Evolutionary conservation across 2,329 filamentous ascomycete genomes (phyloP).

Genomic region (Magnaporthiopsis rhizophila): DNA sequence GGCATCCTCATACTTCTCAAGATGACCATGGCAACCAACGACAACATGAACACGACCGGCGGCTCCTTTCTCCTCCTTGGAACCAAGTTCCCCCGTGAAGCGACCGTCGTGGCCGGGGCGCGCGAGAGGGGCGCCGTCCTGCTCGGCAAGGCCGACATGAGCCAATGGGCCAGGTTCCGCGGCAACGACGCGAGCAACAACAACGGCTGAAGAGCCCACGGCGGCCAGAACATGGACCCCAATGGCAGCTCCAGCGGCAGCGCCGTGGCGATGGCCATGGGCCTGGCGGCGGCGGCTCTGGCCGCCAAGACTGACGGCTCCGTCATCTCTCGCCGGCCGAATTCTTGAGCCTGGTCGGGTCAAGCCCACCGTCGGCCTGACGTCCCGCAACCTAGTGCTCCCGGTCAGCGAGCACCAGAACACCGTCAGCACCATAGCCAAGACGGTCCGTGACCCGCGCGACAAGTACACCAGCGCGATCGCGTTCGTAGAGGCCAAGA

Average conservation of each 20-base stretch:
- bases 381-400: slow-evolving; percentile 54
- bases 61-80: slow-evolving; percentile 57
- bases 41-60: slow-evolving; percentile 54
- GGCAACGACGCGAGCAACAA: slow-evolving; percentile 45
- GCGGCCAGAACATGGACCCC: slow-evolving; percentile 55
- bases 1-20: slow-evolving; percentile 60
- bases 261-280: slow-evolving; percentile 50
- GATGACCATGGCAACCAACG: slow-evolving; percentile 56
- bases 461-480: slow-evolving; percentile 59
- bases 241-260: slow-evolving; percentile 52
- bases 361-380: slow-evolving; percentile 60
- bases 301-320: slow-evolving; percentile 59
- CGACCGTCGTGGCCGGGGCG: slow-evolving; percentile 51
- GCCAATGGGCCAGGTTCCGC: slow-evolving; percentile 57
- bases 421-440: slow-evolving; percentile 56
- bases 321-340: slow-evolving; percentile 49
- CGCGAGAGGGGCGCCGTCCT: slow-evolving; percentile 54
- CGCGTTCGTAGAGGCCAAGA: slow-evolving; percentile 33
- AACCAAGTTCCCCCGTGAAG: slow-evolving; percentile 47
- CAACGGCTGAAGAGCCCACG: slow-evolving; percentile 56
- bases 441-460: slow-evolving; percentile 50
- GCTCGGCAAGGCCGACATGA: slow-evolving; percentile 58
- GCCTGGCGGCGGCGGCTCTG: slow-evolving; percentile 48
- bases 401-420: slow-evolving; percentile 60
- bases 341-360: slow-evolving; percentile 58